Evolutionary conservation across 371 early-diverging fungal species (phyloP).

Genomic region (Edhazardia aedis): DNA sequence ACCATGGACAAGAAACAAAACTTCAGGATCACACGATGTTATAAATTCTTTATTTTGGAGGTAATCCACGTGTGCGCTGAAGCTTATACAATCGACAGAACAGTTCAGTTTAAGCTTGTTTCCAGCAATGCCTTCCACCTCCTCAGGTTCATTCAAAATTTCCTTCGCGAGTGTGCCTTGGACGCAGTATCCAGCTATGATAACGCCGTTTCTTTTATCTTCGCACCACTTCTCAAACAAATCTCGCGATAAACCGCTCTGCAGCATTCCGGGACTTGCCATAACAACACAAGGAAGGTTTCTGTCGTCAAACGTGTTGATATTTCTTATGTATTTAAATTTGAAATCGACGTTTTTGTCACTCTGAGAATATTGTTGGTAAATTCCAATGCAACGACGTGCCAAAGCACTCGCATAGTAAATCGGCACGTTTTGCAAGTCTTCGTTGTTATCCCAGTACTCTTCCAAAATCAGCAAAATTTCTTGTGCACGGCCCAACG

Average conservation of each 20-base stretch:
- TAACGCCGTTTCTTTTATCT: slow-evolving; percentile 72
- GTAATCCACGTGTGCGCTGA: slow-evolving; percentile 96
- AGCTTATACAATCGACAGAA: slow-evolving; percentile 86
- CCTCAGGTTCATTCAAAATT: slow-evolving; percentile 72
- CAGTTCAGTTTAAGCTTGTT: slow-evolving; percentile 62
- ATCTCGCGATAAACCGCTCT: slow-evolving; percentile 86
- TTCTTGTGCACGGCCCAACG: slow-evolving; percentile 93
- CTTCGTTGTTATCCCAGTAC: slow-evolving; percentile 80
- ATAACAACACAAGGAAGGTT: slow-evolving; percentile 95
- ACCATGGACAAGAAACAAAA: slow-evolving; percentile 92
- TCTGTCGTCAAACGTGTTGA: slow-evolving; percentile 72
- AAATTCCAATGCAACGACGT: slow-evolving; percentile 87
- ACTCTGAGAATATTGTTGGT: slow-evolving; percentile 84
- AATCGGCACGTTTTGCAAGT: slow-evolving; percentile 70
- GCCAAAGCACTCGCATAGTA: slow-evolving; percentile 90
- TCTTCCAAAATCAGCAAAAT: slow-evolving; percentile 89
- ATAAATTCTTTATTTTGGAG: slow-evolving; percentile 91
- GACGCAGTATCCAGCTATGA: slow-evolving; percentile 94
- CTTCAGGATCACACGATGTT: slow-evolving; percentile 71
- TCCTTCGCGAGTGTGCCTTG: slow-evolving; percentile 91
- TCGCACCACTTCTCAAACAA: slow-evolving; percentile 90
- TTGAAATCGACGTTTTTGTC: slow-evolving; percentile 78
- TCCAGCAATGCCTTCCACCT: slow-evolving; percentile 60
- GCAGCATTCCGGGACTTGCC: slow-evolving; percentile 97
- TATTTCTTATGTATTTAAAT: slow-evolving; percentile 81